phyloP scores from a whole-genome alignment of 495 filamentous ascomycete species.

The Hypoxylon rickii region DNA sequence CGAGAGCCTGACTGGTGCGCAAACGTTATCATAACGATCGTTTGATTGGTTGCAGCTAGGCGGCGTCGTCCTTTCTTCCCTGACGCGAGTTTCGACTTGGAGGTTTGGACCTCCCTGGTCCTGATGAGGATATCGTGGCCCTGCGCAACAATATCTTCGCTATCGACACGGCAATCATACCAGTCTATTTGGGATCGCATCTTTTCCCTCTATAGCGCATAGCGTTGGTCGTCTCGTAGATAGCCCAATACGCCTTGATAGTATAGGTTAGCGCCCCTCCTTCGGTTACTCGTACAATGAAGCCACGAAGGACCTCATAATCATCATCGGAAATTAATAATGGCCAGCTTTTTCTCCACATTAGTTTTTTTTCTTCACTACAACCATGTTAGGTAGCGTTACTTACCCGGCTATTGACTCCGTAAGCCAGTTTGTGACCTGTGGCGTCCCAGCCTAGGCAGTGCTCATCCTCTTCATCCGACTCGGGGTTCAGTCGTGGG shows the following conservation, averaged over 20 bases:
- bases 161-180: too few species aligned
- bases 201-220: too few species aligned
- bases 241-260: too few species aligned
- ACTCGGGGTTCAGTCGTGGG: slow-evolving; percentile 47
- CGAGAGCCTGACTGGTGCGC: too few species aligned
- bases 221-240: too few species aligned
- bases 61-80: background rate
- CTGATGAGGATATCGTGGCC: background rate
- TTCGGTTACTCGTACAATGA: background rate
- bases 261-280: too few species aligned
- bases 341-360: slow-evolving; percentile 46
- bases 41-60: background rate
- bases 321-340: slow-evolving; percentile 52
- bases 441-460: slow-evolving; percentile 77
- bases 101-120: too few species aligned
- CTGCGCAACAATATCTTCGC: background rate
- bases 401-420: slow-evolving; percentile 70
- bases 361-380: slow-evolving; percentile 17
- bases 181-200: too few species aligned
- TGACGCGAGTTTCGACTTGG: background rate
- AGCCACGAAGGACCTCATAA: background rate
- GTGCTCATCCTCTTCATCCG: slow-evolving; percentile 56
- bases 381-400: background rate
- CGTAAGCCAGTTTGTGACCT: slow-evolving; percentile 74
- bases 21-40: background rate